phyloP scores from a whole-genome alignment of 148 eudicot species.

The Rhododendron henanense region DNA sequence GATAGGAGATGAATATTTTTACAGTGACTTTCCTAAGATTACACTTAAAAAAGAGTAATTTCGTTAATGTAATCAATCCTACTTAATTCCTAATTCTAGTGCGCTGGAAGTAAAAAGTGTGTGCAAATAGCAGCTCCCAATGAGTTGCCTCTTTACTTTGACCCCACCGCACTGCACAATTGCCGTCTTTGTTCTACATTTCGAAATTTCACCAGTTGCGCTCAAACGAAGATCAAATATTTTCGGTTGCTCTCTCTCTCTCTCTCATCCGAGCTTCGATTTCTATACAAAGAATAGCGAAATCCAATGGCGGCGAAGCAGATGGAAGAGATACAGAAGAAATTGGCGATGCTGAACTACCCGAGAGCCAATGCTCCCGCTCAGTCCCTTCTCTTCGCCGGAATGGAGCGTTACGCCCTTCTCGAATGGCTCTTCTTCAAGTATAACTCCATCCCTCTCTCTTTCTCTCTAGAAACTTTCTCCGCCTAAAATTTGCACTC shows the following conservation, averaged over 20 bases:
- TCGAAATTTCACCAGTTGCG: not conserved
- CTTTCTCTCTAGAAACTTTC: not conserved
- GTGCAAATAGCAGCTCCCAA: too few relatives aligned
- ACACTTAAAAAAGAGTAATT: too few relatives aligned
- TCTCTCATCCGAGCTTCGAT: not conserved
- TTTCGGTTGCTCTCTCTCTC: not conserved
- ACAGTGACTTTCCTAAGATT: too few relatives aligned
- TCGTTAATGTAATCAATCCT: too few relatives aligned
- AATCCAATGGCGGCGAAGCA: slow-evolving; percentile 75
- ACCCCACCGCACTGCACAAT: not conserved
- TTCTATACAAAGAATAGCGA: not conserved
- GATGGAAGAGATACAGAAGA: slow-evolving; percentile 95
- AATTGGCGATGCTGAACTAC: slow-evolving; percentile 68
- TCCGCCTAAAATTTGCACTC: not conserved
- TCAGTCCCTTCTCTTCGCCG: slow-evolving; percentile 95
- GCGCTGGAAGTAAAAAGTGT: too few relatives aligned
- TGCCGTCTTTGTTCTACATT: not conserved
- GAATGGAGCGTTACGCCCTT: slow-evolving; percentile 97
- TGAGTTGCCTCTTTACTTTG: not conserved
- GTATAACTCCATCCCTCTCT: slow-evolving; percentile 23
- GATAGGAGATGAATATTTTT: too few relatives aligned
- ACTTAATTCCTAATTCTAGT: too few relatives aligned
- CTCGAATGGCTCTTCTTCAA: slow-evolving; percentile 99
- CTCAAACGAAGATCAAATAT: not conserved
- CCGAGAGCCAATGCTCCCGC: slow-evolving; percentile 88